These are phyloP conservation scores for Aspergillus taichungensis DNA, from an alignment of 495 filamentous ascomycete species.

Conservation along the genomic window DNA sequence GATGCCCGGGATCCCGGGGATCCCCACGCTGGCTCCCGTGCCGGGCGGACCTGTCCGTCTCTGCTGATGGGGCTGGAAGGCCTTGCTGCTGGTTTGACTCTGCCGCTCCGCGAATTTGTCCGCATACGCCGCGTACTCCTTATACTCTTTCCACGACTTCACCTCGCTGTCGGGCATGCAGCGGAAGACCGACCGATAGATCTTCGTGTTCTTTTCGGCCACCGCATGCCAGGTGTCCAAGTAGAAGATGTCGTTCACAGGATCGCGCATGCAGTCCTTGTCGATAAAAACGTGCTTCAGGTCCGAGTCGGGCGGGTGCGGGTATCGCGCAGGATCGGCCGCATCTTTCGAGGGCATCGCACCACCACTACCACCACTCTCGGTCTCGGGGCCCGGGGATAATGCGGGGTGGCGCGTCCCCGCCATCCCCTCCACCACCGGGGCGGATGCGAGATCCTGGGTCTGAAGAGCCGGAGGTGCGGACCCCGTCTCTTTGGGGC, in stretches of 20 bases:
- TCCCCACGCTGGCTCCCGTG: slow-evolving; percentile 14
- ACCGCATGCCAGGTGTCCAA: slow-evolving; percentile 81
- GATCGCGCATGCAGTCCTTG: slow-evolving; percentile 71
- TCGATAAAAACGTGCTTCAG: slow-evolving; percentile 56
- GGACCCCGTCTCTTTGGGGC: slow-evolving; percentile 29
- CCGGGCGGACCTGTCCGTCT: slow-evolving; percentile 37
- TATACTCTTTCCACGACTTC: slow-evolving; percentile 89
- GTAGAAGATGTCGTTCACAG: slow-evolving; percentile 73
- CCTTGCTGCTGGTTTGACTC: slow-evolving; percentile 36
- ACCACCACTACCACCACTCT: slow-evolving; percentile 57
- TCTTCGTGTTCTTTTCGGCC: slow-evolving; percentile 87
- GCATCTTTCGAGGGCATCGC: slow-evolving; percentile 31
- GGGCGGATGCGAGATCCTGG: slow-evolving; percentile 18
- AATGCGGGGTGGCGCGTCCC: slow-evolving; percentile 59
- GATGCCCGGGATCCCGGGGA: too few species aligned
- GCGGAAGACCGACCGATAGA: slow-evolving; percentile 88
- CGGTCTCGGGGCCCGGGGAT: slow-evolving; percentile 63
- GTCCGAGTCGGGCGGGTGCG: slow-evolving; percentile 54
- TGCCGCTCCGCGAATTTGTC: slow-evolving; percentile 70
- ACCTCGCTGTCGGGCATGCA: slow-evolving; percentile 96
- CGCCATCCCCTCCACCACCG: slow-evolving; percentile 11
- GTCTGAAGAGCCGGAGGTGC: slow-evolving; percentile 40
- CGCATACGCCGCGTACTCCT: slow-evolving; percentile 71
- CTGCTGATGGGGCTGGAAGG: slow-evolving; percentile 25
- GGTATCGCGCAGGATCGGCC: slow-evolving; percentile 32